Evolutionary conservation across 2,329 filamentous ascomycete genomes (phyloP).

Genomic region (Xylariaceae sp.): DNA sequence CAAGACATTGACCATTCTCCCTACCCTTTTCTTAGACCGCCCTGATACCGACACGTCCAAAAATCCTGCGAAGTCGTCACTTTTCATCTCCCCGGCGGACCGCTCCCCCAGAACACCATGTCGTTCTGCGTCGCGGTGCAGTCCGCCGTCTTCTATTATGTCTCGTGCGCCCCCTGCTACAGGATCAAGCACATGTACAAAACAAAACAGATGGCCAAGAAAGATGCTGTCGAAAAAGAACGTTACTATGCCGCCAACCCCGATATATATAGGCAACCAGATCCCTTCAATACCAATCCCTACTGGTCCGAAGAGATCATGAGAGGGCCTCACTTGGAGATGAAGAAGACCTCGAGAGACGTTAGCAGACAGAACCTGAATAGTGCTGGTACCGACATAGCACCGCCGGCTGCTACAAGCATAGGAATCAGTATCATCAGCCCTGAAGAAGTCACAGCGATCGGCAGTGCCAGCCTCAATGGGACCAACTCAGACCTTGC

Average conservation of each 20-base stretch:
- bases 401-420: constrained; percentile 24
- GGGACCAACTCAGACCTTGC: neutral
- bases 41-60: too few relatives aligned
- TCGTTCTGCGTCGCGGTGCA: constrained; percentile 60
- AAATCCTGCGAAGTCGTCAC: too few relatives aligned
- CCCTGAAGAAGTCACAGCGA: constrained; percentile 6
- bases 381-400: constrained; percentile 53
- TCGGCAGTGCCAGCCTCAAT: neutral
- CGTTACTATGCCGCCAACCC: constrained; percentile 66
- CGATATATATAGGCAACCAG: constrained; percentile 71
- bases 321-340: constrained; percentile 61
- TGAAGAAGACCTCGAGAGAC: constrained; percentile 53
- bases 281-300: constrained; percentile 80
- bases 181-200: constrained; percentile 66
- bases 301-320: constrained; percentile 86
- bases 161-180: constrained; percentile 75
- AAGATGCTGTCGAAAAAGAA: constrained; percentile 62
- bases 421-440: constrained; percentile 36
- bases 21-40: too few relatives aligned
- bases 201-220: constrained; percentile 65
- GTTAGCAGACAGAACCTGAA: constrained; percentile 58
- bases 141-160: constrained; percentile 73
- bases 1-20: too few relatives aligned
- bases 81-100: too few relatives aligned
- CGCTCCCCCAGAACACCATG: too few relatives aligned